Evolutionary conservation across 2,329 filamentous ascomycete species (phyloP).

Genomic region (Fusarium tuaranense): DNA sequence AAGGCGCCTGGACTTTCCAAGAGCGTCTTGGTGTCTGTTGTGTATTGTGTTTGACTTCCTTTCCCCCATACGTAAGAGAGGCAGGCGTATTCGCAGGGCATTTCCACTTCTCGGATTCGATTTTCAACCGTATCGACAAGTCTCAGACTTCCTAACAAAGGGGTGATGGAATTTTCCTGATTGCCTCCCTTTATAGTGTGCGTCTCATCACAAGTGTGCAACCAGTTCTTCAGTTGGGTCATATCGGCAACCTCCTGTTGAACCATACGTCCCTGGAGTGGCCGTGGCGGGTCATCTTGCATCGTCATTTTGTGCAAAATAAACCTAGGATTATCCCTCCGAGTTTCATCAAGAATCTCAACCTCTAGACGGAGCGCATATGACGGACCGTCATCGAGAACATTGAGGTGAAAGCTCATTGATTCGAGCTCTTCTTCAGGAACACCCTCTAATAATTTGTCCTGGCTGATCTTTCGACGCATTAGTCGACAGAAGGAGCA

Average conservation of each 20-base stretch:
- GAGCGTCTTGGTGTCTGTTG: slow-evolving; percentile 1
- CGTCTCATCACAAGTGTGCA: neutral
- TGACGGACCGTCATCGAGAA: neutral
- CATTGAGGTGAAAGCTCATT: slow-evolving; percentile 1
- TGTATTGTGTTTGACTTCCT: slow-evolving; percentile 23
- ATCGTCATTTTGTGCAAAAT: neutral
- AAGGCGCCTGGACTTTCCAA: neutral
- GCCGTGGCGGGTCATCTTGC: neutral
- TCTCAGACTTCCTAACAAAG: neutral
- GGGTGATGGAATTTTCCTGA: neutral
- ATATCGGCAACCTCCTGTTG: slow-evolving; percentile 1
- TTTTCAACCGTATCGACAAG: slow-evolving; percentile 7
- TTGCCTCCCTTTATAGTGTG: neutral
- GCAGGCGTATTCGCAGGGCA: slow-evolving; percentile 13
- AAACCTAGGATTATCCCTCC: neutral
- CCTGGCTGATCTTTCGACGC: neutral
- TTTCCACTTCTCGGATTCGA: slow-evolving; percentile 6
- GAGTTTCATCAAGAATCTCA: neutral
- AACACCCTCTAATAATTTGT: neutral
- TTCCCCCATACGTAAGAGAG: slow-evolving; percentile 29
- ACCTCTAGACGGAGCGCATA: slow-evolving; percentile 14
- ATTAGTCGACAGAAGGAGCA: slow-evolving; percentile 18
- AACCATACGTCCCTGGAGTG: slow-evolving; percentile 12
- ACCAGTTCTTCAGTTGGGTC: neutral
- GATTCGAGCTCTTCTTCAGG: neutral